phyloP scores from a whole-genome alignment of 768 basidiomycete genomes.

The Hericium erinaceus region DNA sequence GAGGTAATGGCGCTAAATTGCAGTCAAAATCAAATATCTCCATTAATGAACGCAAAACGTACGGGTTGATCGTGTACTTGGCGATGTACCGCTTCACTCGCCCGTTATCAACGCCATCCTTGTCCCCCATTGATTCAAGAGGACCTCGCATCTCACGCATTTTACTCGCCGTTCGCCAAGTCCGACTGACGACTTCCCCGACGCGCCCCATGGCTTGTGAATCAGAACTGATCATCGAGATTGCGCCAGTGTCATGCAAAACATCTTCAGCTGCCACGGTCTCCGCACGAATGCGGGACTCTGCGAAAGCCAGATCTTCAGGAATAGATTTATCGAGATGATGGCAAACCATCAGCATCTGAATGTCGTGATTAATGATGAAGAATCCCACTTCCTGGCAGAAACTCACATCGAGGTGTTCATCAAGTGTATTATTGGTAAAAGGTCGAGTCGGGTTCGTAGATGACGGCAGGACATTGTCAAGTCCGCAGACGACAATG shows the following conservation, averaged over 20 bases:
- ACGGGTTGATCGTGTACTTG: slow-evolving; percentile 99
- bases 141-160: slow-evolving; percentile 77
- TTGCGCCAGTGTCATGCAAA: slow-evolving; percentile 85
- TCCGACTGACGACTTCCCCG: slow-evolving; percentile 85
- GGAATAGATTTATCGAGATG: slow-evolving; percentile 87
- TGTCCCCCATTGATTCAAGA: slow-evolving; percentile 59
- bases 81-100: slow-evolving; percentile 92
- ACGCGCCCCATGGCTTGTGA: slow-evolving; percentile 98
- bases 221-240: slow-evolving; percentile 94
- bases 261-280: slow-evolving; percentile 98
- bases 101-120: slow-evolving; percentile 65
- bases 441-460: slow-evolving; percentile 96
- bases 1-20: slow-evolving; percentile 77
- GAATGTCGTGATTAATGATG: slow-evolving; percentile 1
- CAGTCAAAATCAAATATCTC: background rate
- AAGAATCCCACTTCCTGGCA: background rate
- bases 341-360: slow-evolving; percentile 99
- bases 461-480: slow-evolving; percentile 90
- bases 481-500: slow-evolving; percentile 86
- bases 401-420: slow-evolving; percentile 82
- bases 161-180: slow-evolving; percentile 97
- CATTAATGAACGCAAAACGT: slow-evolving; percentile 23
- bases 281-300: slow-evolving; percentile 93
- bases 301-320: slow-evolving; percentile 93
- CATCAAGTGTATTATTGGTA: slow-evolving; percentile 85